Percentiles rank a stretch among this genome's conserved stretches.
Conservation (phyloP, 495 filamentous ascomycete species). For the Penicillium tannophilum region DNA sequence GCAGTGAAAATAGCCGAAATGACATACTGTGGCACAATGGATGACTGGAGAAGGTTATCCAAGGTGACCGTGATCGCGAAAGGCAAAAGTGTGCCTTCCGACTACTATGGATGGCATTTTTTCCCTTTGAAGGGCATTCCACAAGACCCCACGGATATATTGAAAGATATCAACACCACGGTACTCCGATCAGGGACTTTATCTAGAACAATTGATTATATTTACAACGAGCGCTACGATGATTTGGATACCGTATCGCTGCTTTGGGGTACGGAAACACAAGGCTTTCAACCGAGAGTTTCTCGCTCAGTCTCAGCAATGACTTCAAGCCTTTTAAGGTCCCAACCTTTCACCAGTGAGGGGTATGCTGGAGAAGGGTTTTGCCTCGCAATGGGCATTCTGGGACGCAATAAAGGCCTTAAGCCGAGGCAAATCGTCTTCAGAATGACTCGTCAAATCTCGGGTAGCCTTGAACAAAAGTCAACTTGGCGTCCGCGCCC, state of each 20-base stretch:
- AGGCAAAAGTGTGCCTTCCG: background rate
- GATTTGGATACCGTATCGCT: background rate
- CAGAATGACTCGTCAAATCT: background rate
- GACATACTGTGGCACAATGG: background rate
- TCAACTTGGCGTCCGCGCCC: background rate
- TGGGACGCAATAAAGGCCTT: background rate
- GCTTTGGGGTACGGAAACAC: background rate
- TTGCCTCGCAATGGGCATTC: background rate
- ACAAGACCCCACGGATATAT: background rate
- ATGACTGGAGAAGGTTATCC: background rate
- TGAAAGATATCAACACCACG: background rate
- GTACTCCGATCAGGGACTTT: background rate
- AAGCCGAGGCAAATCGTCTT: background rate
- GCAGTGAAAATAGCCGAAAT: background rate
- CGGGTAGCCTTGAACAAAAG: background rate
- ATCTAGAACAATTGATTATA: background rate
- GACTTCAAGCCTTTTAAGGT: background rate
- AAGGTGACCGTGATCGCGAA: background rate
- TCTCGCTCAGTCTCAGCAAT: background rate
- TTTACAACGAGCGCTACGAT: background rate
- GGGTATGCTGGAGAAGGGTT: background rate
- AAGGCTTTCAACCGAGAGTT: background rate
- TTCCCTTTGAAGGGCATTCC: background rate
- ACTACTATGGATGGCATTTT: background rate
- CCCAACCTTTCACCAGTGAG: background rate